Base-by-base conservation (phyloP, 257 asterid genomes). In the Rubia yunnanensis region DNA sequence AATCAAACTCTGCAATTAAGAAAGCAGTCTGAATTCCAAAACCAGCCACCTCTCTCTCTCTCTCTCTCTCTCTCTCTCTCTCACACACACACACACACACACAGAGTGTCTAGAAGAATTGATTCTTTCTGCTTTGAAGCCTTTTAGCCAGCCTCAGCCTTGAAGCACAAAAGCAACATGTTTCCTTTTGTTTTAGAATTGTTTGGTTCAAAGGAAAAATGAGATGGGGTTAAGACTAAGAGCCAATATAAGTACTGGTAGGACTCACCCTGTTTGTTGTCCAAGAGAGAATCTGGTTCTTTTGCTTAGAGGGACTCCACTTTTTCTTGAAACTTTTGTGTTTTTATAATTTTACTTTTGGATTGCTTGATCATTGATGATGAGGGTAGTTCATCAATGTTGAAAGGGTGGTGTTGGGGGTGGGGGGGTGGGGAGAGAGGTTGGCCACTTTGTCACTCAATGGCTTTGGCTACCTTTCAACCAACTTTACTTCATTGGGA, bases 401-500 rank as follows among this genome's bases (percentile, higher is more conserved):
- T 68, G 31, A 63, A 59, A 54, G 22, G 10, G 31, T 22, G 32
- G 49, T 28, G 22, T 8, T 2, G 27, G 23, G 60, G 39, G 35
- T 31, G 5, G 61, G 55, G 22, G 3, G n/a, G 31, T 14, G 31
- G 52, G 76, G 60, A 41, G 67, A 65, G 74, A 67, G 54, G 85
- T 84, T 82, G 85, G 77, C 75, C 74, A 76, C 73, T 76, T 52
- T 66, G 63, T 74, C 80, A 79, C 86, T 78, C 81, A 75, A 75
- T 65, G 38, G 72, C 73, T 44, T 72, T 67, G 74, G 64, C 78
- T 67, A 50, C 69, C 72, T 60, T 78, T 60, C 86, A 79, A 77
- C 91, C n/a, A 73, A 79, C 88, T 77, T 87, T 78, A 74, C 92
- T 86, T 81, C 10, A 63, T 76, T 81, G 73, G 72, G 72, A 88